phyloP scores from a whole-genome alignment of 352 stramenopile genomes.

The Phytopythium mirpurense region DNA sequence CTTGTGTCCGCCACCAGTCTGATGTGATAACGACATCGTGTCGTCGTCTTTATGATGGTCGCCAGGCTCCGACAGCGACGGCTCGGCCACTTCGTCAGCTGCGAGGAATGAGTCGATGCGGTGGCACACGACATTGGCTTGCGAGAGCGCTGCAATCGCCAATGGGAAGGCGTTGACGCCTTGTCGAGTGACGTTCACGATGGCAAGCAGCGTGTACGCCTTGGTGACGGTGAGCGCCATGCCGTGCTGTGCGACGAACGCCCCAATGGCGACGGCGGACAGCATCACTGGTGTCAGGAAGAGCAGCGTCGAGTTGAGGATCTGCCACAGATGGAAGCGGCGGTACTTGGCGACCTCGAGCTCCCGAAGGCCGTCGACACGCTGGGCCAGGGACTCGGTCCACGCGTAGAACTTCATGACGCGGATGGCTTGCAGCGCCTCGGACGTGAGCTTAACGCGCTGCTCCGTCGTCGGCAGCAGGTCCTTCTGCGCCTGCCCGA shows the following conservation, averaged over 20 bases:
- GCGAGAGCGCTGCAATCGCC: constrained; percentile 16
- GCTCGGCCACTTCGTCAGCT: constrained; percentile 11
- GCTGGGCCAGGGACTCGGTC: constrained; percentile 33
- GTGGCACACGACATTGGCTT: constrained; percentile 23
- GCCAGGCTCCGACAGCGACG: no score
- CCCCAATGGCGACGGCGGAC: constrained; percentile 14
- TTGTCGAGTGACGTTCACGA: constrained; percentile 25
- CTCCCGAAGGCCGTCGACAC: constrained; percentile 33
- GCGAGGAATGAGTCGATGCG: constrained; percentile 25
- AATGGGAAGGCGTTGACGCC: constrained; percentile 19
- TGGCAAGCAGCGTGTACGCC: constrained; percentile 26
- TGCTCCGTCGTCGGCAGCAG: constrained; percentile 44
- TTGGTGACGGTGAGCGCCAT: constrained; percentile 19
- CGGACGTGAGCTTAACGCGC: constrained; percentile 90
- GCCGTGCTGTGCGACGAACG: constrained; percentile 17
- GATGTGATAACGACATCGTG: no score
- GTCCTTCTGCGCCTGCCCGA: constrained; percentile 14
- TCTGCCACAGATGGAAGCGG: constrained; percentile 28
- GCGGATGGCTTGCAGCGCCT: constrained; percentile 86
- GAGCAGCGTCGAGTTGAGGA: constrained; percentile 34
- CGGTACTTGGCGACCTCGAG: constrained; percentile 35
- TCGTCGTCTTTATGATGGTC: no score
- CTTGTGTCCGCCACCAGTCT: no score
- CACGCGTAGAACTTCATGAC: constrained; percentile 90
- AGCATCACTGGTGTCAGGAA: constrained; percentile 31